Conservation (phyloP, 2,329 filamentous ascomycete genomes). For the Alternaria panax region DNA sequence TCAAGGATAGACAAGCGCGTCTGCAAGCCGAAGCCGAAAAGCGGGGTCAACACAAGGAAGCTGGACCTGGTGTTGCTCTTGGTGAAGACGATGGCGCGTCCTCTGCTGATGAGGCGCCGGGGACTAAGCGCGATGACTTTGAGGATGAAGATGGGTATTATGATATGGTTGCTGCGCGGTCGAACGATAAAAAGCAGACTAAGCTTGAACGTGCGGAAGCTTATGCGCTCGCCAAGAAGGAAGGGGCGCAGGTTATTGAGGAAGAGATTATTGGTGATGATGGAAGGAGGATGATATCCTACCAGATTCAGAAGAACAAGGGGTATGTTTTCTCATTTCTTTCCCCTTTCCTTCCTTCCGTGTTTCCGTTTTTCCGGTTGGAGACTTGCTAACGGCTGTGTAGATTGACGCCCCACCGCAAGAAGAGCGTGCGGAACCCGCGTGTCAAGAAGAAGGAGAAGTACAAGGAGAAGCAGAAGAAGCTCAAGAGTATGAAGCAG, state of each 20-base stretch:
- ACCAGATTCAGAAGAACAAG: conserved; percentile 97
- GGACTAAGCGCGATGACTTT: conserved; percentile 49
- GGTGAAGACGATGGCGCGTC: conserved; percentile 69
- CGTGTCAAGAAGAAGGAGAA: conserved; percentile 98
- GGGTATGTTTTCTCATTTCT: conserved; percentile 54
- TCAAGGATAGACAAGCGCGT: conserved; percentile 83
- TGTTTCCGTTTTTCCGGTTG: too few relatives aligned
- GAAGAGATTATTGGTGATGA: conserved; percentile 77
- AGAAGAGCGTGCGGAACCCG: conserved; percentile 94
- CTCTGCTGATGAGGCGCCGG: conserved; percentile 65
- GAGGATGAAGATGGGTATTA: conserved; percentile 79
- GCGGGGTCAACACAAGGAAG: conserved; percentile 70
- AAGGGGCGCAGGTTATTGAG: conserved; percentile 69
- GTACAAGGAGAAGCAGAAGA: conserved; percentile 97
- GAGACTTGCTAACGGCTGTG: not conserved
- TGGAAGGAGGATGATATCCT: conserved; percentile 90
- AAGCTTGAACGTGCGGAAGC: conserved; percentile 73
- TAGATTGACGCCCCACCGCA: conserved; percentile 77
- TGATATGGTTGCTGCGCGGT: conserved; percentile 77
- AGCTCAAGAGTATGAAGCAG: conserved; percentile 84
- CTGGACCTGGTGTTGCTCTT: conserved; percentile 67
- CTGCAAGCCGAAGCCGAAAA: conserved; percentile 89
- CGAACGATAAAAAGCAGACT: conserved; percentile 72
- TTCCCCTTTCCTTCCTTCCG: not conserved
- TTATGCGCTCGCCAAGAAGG: conserved; percentile 61